Evolutionary conservation across 768 basidiomycete genomes (phyloP).

Genomic region (Boletales sp.): DNA sequence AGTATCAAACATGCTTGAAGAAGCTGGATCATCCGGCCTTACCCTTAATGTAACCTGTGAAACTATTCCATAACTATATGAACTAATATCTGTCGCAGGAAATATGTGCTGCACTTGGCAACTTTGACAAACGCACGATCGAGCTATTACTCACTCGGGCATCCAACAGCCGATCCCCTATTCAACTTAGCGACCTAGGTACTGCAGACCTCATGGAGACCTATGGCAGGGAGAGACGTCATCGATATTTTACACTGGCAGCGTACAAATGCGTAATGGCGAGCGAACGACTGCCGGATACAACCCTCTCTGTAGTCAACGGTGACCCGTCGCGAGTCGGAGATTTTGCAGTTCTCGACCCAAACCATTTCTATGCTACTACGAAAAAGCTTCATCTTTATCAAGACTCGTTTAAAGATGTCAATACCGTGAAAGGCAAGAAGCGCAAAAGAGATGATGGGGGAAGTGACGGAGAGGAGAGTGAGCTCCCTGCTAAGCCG

Average conservation of each 20-base stretch:
- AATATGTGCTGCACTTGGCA: constrained; percentile 54
- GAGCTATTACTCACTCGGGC: constrained; percentile 76
- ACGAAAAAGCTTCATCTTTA: constrained; percentile 39
- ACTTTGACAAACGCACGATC: constrained; percentile 78
- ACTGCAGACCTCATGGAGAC: constrained; percentile 77
- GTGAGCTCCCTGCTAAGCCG: constrained; percentile 18
- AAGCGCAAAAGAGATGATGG: constrained; percentile 34
- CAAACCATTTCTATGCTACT: constrained; percentile 53
- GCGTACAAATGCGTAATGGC: constrained; percentile 63
- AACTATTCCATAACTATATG: neutral
- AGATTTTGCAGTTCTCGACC: constrained; percentile 46
- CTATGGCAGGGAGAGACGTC: constrained; percentile 79
- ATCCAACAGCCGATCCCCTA: constrained; percentile 58
- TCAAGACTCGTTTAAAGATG: constrained; percentile 48
- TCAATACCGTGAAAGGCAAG: constrained; percentile 13
- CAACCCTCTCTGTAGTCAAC: constrained; percentile 39
- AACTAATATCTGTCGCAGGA: constrained; percentile 43
- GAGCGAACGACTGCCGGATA: constrained; percentile 61
- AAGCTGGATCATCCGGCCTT: constrained; percentile 64
- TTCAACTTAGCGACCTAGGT: constrained; percentile 69
- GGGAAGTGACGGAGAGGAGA: constrained; percentile 12
- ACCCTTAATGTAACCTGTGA: constrained; percentile 57
- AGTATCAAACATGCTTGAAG: constrained; percentile 68
- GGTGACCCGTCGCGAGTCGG: constrained; percentile 51
- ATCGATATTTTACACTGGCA: constrained; percentile 75